Evolutionary conservation across 495 filamentous ascomycete genomes (phyloP).

Genomic region (Aspergillus leporis): DNA sequence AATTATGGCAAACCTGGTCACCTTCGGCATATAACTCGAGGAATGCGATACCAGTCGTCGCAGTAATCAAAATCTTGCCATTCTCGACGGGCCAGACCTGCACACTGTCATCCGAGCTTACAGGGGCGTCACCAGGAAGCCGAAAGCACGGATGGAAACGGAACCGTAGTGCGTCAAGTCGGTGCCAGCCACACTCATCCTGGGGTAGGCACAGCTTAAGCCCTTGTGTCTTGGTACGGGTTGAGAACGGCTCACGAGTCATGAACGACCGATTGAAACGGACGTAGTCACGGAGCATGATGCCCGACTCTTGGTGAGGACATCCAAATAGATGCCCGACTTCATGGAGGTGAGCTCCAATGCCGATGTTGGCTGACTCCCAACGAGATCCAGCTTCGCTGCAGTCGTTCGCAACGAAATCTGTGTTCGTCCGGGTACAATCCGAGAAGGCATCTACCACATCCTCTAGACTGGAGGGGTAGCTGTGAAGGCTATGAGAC

Average conservation of each 20-base stretch:
- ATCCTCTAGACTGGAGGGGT: slow-evolving; percentile 81
- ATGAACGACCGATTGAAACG: slow-evolving; percentile 81
- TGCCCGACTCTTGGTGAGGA: slow-evolving; percentile 80
- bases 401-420: slow-evolving; percentile 78
- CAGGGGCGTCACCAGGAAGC: slow-evolving; percentile 70
- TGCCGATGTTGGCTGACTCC: slow-evolving; percentile 89
- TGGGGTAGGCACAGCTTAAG: slow-evolving; percentile 66
- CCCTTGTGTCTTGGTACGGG: slow-evolving; percentile 78
- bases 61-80: slow-evolving; percentile 76
- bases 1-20: slow-evolving; percentile 71
- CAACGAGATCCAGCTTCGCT: slow-evolving; percentile 84
- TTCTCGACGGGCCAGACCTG: slow-evolving; percentile 87
- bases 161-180: slow-evolving; percentile 83
- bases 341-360: slow-evolving; percentile 89
- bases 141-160: slow-evolving; percentile 89
- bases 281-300: slow-evolving; percentile 88
- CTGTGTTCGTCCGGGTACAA: slow-evolving; percentile 83
- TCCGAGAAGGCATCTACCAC: slow-evolving; percentile 83
- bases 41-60: slow-evolving; percentile 76
- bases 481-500: slow-evolving; percentile 84
- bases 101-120: slow-evolving; percentile 71
- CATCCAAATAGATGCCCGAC: slow-evolving; percentile 84
- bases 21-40: slow-evolving; percentile 78
- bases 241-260: slow-evolving; percentile 76
- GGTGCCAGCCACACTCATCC: slow-evolving; percentile 87